Base-by-base conservation (phyloP, 768 basidiomycete species). In the Tylopilus cervinicoccineus region DNA sequence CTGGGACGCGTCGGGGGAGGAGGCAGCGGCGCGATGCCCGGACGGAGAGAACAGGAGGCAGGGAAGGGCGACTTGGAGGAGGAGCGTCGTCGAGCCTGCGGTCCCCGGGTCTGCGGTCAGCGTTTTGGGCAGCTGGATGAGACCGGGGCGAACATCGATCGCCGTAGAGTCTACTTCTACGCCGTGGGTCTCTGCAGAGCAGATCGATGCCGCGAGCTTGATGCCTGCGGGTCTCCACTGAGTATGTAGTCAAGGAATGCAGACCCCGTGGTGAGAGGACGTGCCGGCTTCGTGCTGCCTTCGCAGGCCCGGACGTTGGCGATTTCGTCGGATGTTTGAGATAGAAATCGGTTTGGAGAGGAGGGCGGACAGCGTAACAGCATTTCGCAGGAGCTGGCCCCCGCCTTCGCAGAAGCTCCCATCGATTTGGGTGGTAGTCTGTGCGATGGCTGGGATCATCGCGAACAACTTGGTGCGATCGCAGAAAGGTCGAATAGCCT, bases 301-400 rank as follows among this genome's bases (percentile, higher is more conserved):
- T 59, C 77, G 85, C 31, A 90, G 69, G 1, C 87, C 88, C 14
- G 84, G 81, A 16, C 77, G 78, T 28, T 51, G 73, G 41, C 88
- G 74, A 22, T 73, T 73, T 40, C 67, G 67, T 26, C 88, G 79
- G 24, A 90, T 79, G 14, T 83, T 81, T 28, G 75, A 62, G 39
- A 89, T 78, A 5, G 70, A 67, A 23, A 88, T 70, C 2, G 83
- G 79, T 48, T 75, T 81, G n/a, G 67, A 67, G 14, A 88, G 71
- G 16, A 89, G 69, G 9, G 80, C 77, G n/a, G 88, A 78, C 29
- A 88, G 68, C 2, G 84, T 72, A 28, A 86, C 72, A 0, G 83
- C 70, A 55, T 86, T 88, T 40, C 88, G 79, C 23, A 90, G 67
- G 32, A 89, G 77, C 57, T 89, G 87, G 0, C 88, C 87, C 2